phyloP scores from a whole-genome alignment of 495 filamentous ascomycete species.

The Penicillium bialowiezense region DNA sequence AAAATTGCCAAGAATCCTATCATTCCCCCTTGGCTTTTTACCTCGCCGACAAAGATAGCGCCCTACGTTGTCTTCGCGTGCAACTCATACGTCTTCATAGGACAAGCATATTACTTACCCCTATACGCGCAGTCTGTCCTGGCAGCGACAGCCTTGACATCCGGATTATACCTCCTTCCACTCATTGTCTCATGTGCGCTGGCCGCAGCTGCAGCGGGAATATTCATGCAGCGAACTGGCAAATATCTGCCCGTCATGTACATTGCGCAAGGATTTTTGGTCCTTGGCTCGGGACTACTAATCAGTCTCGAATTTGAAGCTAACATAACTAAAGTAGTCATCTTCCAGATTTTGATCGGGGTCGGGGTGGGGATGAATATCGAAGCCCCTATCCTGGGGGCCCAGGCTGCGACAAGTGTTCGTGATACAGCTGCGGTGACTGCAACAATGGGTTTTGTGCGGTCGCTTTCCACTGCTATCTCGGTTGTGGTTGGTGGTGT shows the following conservation, averaged over 20 bases:
- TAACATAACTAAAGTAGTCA: slow-evolving; percentile 58
- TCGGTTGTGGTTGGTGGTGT: slow-evolving; percentile 68
- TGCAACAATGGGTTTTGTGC: slow-evolving; percentile 35
- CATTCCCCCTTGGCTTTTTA: slow-evolving; percentile 66
- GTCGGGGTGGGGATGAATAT: slow-evolving; percentile 66
- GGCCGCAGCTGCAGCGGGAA: slow-evolving; percentile 43
- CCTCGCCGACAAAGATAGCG: slow-evolving; percentile 43
- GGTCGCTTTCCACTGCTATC: slow-evolving; percentile 37
- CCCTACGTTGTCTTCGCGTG: slow-evolving; percentile 32
- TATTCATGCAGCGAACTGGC: slow-evolving; percentile 51
- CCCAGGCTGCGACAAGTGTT: slow-evolving; percentile 24
- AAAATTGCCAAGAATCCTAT: slow-evolving; percentile 66
- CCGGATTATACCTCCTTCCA: slow-evolving; percentile 71
- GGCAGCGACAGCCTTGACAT: slow-evolving; percentile 59
- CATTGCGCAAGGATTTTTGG: slow-evolving; percentile 54
- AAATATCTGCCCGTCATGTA: slow-evolving; percentile 44
- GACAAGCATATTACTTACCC: slow-evolving; percentile 48
- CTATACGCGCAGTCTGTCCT: slow-evolving; percentile 58
- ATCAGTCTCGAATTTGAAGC: slow-evolving; percentile 50
- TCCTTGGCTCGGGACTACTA: slow-evolving; percentile 63
- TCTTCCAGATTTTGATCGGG: slow-evolving; percentile 47
- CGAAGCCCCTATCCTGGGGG: slow-evolving; percentile 32
- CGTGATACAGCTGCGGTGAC: slow-evolving; percentile 38
- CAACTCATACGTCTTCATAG: slow-evolving; percentile 46
- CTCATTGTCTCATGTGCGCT: slow-evolving; percentile 61